A percentile compares a stretch with the other conserved stretches of the same genome.
phyloP scores from a whole-genome alignment of 441 rosid genomes.

The Arabidopsis hybrid region DNA sequence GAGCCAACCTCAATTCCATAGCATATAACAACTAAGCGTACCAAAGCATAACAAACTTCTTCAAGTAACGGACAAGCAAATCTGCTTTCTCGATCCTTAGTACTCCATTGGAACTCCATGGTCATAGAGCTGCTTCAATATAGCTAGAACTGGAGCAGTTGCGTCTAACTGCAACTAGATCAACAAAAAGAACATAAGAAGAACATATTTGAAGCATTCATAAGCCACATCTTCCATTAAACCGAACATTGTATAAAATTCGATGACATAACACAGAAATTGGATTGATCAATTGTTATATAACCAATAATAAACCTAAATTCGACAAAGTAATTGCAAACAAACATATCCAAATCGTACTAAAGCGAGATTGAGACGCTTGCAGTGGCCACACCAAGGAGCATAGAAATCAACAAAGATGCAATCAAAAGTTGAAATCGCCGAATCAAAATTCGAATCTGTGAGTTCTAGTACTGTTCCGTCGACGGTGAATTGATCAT shows the following conservation, averaged over 20 bases:
- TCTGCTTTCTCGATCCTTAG: constrained; percentile 90
- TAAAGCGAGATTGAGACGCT: constrained; percentile 70
- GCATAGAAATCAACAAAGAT: constrained; percentile 90
- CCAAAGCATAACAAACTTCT: constrained; percentile 62
- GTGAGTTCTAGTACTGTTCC: constrained; percentile 81
- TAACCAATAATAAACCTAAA: not conserved
- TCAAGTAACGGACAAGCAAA: constrained; percentile 77
- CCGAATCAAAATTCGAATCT: constrained; percentile 79
- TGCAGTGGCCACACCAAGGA: constrained; percentile 99
- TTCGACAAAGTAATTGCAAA: not conserved
- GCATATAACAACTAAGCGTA: too few species aligned
- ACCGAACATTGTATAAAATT: not conserved
- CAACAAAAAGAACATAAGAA: not conserved
- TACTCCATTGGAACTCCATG: constrained; percentile 87
- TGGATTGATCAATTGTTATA: not conserved
- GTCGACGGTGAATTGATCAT: constrained; percentile 51
- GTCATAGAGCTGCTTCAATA: constrained; percentile 66
- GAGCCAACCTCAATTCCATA: too few species aligned
- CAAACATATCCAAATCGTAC: constrained; percentile 21
- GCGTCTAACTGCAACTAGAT: constrained; percentile 67
- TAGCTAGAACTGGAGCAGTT: constrained; percentile 78
- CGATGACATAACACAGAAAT: not conserved
- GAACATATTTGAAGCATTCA: not conserved
- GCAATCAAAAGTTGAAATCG: constrained; percentile 73
- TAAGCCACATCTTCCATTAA: not conserved